A percentile compares a stretch with the other conserved stretches of the same genome.
phyloP scores from a whole-genome alignment of 208 protist genomes.

The Wallacemonas sp. region DNA sequence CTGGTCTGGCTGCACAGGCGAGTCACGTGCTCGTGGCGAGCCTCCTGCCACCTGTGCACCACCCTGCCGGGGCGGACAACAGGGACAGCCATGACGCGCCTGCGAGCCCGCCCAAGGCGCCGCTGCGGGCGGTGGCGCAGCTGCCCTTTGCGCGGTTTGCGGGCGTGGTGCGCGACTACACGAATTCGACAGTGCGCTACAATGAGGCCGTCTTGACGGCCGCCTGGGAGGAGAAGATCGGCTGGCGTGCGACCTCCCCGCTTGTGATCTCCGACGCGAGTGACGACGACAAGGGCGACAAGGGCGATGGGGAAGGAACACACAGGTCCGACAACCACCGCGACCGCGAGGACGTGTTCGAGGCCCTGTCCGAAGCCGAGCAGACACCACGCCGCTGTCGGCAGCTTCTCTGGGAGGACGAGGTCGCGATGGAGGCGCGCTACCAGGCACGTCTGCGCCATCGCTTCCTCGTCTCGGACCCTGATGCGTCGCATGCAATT shows the following conservation, averaged over 20 bases:
- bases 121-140: constrained; percentile 13
- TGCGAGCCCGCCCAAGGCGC: neutral
- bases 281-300: neutral
- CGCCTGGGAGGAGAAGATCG: constrained; percentile 34
- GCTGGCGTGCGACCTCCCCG: constrained; percentile 13
- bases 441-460: constrained; percentile 29
- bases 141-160: constrained; percentile 33
- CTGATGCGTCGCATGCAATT: constrained; percentile 44
- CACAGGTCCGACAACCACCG: too few relatives aligned
- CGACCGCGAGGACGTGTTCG: too few relatives aligned
- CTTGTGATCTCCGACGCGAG: neutral
- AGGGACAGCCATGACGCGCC: neutral
- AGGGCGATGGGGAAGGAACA: neutral
- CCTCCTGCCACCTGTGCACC: neutral
- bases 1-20: too few relatives aligned
- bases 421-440: constrained; percentile 17
- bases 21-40: constrained; percentile 3
- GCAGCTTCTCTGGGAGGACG: constrained; percentile 30
- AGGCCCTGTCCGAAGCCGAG: neutral
- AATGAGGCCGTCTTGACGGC: constrained; percentile 29
- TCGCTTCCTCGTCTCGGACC: constrained; percentile 59
- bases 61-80: neutral
- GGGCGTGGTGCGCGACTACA: constrained; percentile 49
- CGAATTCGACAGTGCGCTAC: constrained; percentile 24
- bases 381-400: neutral